Base-by-base conservation (phyloP, 345 rosid species). In the Dipteronia sinensis region DNA sequence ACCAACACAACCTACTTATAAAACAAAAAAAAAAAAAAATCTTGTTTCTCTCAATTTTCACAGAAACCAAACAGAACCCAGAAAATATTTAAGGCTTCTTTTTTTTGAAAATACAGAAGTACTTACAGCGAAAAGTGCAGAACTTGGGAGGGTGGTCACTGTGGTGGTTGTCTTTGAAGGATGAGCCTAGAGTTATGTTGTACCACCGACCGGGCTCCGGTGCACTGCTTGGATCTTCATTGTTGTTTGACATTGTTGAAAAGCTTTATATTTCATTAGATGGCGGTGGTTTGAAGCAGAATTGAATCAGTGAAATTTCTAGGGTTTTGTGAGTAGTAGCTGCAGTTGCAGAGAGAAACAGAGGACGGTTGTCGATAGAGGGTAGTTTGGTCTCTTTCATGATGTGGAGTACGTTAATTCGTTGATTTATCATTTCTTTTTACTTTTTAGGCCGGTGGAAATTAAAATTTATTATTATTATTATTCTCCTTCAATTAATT, bases 71-170 rank as follows among this genome's bases (percentile, higher is more conserved):
- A 51, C 49, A 55, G 29, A 79, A 69, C 47, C 27, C 23, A 25
- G 15, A 72, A 56, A 23, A 23, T n/a, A 29, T 55, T 16, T 29
- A 73, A 27, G 20, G 31, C 8, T 29, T 23, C 3, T 3, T 31
- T 31, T 31, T 16, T 10, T 44, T 3, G 7, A 53, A 25, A 44
- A 68, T 29, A 9, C 29, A n/a, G 38, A 29, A 13, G 58, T 7
- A 67, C 87, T 77, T 73, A 91, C 97, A 94, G 12, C 95, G 92
- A 78, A 94, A 81, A 78, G 95, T 87, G 86, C 92, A 92, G 85
- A 87, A 89, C 85, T 77, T 88, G 80, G 89, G 78, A 72, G 85
- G 78, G 20, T 77, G 79, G 13, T 79, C 76, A 42, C n/a, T n/a
- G n/a, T 78, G 76, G 65, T 82, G 69, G 66, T 40, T 81, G 56